phyloP scores from a whole-genome alignment of 768 basidiomycete species.

The Tylopilus sp. region DNA sequence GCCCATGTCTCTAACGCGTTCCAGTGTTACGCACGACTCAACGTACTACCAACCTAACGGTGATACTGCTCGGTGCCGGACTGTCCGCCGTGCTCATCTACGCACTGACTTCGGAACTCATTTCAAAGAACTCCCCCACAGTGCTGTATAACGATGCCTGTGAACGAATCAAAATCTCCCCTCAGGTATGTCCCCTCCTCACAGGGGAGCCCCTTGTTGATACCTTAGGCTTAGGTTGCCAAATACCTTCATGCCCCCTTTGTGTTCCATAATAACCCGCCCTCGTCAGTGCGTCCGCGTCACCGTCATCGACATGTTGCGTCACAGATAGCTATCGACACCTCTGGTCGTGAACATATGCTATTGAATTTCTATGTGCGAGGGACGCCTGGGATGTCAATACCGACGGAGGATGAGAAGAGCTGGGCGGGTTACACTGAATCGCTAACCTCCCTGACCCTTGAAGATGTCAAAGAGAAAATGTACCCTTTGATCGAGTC shows the following conservation, averaged over 20 bases:
- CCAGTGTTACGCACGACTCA: slow-evolving; percentile 38
- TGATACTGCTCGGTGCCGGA: slow-evolving; percentile 74
- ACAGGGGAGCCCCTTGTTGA: background rate
- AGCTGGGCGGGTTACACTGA: slow-evolving; percentile 38
- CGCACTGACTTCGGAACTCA: slow-evolving; percentile 77
- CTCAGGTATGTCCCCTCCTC: slow-evolving; percentile 33
- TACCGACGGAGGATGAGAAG: slow-evolving; percentile 27
- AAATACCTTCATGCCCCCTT: slow-evolving; percentile 67
- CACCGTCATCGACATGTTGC: slow-evolving; percentile 81
- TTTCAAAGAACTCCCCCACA: slow-evolving; percentile 86
- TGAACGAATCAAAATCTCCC: slow-evolving; percentile 45
- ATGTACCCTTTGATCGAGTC: slow-evolving; percentile 42
- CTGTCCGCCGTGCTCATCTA: slow-evolving; percentile 71
- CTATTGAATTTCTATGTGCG: slow-evolving; percentile 80
- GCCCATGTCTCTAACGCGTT: slow-evolving; percentile 1
- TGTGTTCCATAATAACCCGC: slow-evolving; percentile 79
- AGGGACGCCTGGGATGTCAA: slow-evolving; percentile 40
- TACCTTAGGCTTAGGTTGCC: slow-evolving; percentile 46
- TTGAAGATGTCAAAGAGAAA: slow-evolving; percentile 52
- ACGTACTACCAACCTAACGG: slow-evolving; percentile 47
- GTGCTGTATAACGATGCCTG: slow-evolving; percentile 68
- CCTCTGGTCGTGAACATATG: slow-evolving; percentile 77
- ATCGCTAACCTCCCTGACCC: slow-evolving; percentile 48
- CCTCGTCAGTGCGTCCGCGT: slow-evolving; percentile 68
- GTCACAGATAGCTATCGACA: slow-evolving; percentile 72